Evolutionary conservation across 2,329 filamentous ascomycete genomes (phyloP).

Genomic region (Fusarium udum): DNA sequence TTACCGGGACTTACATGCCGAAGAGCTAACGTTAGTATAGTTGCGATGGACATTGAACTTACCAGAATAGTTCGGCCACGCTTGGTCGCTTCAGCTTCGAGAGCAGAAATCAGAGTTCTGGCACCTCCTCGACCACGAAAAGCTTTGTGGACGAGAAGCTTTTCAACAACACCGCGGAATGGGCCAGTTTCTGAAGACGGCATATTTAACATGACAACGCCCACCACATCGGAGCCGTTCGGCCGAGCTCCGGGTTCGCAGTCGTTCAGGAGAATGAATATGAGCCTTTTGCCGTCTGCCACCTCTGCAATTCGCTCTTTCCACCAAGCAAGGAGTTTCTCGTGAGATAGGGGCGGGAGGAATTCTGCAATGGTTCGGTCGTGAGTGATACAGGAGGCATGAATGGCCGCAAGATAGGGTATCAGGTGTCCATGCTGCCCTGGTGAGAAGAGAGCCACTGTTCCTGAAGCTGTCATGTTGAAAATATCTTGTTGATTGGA

Average conservation of each 20-base stretch:
- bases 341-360: slow-evolving; percentile 65
- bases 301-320: slow-evolving; percentile 61
- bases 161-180: slow-evolving; percentile 65
- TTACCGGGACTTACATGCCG: background rate
- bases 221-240: slow-evolving; percentile 60
- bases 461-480: slow-evolving; percentile 47
- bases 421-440: slow-evolving; percentile 61
- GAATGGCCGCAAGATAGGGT: slow-evolving; percentile 65
- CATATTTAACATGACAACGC: slow-evolving; percentile 64
- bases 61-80: slow-evolving; percentile 64
- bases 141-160: slow-evolving; percentile 64
- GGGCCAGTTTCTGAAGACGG: slow-evolving; percentile 64
- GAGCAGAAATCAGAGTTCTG: slow-evolving; percentile 58
- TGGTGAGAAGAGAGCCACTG: slow-evolving; percentile 55
- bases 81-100: slow-evolving; percentile 64
- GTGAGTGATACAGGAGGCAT: slow-evolving; percentile 66
- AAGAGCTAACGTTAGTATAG: background rate
- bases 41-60: slow-evolving; percentile 42
- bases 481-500: background rate
- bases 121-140: slow-evolving; percentile 63
- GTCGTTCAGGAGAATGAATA: slow-evolving; percentile 61
- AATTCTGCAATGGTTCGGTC: slow-evolving; percentile 68
- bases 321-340: slow-evolving; percentile 68
- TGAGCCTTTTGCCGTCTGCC: slow-evolving; percentile 56
- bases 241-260: slow-evolving; percentile 46